Evolutionary conservation across 2,329 filamentous ascomycete species (phyloP), one percentile per base, ranked within the genome.

Genomic region (Neocatenulostroma microsporum): DNA sequence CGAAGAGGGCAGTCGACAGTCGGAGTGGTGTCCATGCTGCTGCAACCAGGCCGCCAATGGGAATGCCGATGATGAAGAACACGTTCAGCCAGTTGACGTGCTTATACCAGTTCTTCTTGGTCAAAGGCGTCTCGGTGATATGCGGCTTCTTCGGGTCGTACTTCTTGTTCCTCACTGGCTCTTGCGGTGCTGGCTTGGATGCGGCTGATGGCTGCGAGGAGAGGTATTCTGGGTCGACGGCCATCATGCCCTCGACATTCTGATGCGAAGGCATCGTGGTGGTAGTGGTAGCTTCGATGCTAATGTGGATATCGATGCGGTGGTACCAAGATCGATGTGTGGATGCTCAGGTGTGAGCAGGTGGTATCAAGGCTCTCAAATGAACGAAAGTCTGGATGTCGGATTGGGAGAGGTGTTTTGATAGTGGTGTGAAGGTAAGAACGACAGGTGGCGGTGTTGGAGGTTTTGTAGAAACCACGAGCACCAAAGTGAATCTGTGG

Each of bases 81-180:
- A 84, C 80, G 63, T 94, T 94, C 49, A 94, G 73, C 86, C 87
- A 94, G 73, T 94, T 87, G 70, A 94, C 74, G 60, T 94, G 87
- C 68, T 88, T 82, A 67, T 87, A 80, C 84, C 84, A 91, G 70
- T 94, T 94, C 55, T 72, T 68, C 63, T 71, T 73, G 42, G 84
- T 94, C 52, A 93, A 80, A 40, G 83, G 82, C 46, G 76, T 76
- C 47, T 93, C 86, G 47, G 84, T 78, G 64, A 94, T 91, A 64
- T 94, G 86, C 56, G 81, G 74, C 68, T 93, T 94, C 69, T 80
- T 75, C 34, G 73, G 69, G 51, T 74, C 68, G 56, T 74, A 72
- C 34, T 66, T 67, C 30, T 60, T 49, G 49, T 69, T 70, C 36
- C 67, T 63, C 56, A 72, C 70, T 21, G 70, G 70, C 62, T 74